Evolutionary conservation across 441 rosid species (phyloP).

Genomic region (Pelargonium cotyledonis): DNA sequence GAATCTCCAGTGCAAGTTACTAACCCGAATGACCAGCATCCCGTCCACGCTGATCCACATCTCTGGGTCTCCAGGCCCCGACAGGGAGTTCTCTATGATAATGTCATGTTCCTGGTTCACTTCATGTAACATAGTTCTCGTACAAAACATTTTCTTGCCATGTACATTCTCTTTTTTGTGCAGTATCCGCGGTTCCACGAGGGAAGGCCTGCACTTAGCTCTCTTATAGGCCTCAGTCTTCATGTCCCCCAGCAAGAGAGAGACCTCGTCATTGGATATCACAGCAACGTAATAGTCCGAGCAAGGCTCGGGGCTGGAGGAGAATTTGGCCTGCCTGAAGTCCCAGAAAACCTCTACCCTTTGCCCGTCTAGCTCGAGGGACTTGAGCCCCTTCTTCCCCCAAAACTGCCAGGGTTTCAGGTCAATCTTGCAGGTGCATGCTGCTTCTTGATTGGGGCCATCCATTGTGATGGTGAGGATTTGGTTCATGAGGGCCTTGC

Average conservation of each 20-base stretch:
- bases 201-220: slow-evolving; percentile 43
- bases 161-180: slow-evolving; percentile 65
- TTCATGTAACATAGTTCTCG: slow-evolving; percentile 37
- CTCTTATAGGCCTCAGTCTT: slow-evolving; percentile 55
- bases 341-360: slow-evolving; percentile 62
- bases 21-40: slow-evolving; percentile 36
- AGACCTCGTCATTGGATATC: slow-evolving; percentile 39
- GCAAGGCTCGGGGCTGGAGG: slow-evolving; percentile 49
- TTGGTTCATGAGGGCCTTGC: slow-evolving; percentile 38
- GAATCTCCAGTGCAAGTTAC: slow-evolving; percentile 72
- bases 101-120: slow-evolving; percentile 46
- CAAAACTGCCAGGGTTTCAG: slow-evolving; percentile 60
- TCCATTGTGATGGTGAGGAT: not conserved
- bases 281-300: slow-evolving; percentile 61
- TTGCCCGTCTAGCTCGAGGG: slow-evolving; percentile 37
- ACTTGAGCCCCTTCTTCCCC: slow-evolving; percentile 68
- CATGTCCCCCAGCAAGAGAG: slow-evolving; percentile 53
- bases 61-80: slow-evolving; percentile 59
- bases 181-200: slow-evolving; percentile 41
- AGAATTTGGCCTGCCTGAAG: slow-evolving; percentile 58
- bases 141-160: slow-evolving; percentile 58
- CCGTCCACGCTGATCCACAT: slow-evolving; percentile 70
- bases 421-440: slow-evolving; percentile 48
- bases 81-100: slow-evolving; percentile 46
- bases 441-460: slow-evolving; percentile 2